Evolutionary conservation across 768 basidiomycete genomes (phyloP).

Genomic region (Galerina marginata): DNA sequence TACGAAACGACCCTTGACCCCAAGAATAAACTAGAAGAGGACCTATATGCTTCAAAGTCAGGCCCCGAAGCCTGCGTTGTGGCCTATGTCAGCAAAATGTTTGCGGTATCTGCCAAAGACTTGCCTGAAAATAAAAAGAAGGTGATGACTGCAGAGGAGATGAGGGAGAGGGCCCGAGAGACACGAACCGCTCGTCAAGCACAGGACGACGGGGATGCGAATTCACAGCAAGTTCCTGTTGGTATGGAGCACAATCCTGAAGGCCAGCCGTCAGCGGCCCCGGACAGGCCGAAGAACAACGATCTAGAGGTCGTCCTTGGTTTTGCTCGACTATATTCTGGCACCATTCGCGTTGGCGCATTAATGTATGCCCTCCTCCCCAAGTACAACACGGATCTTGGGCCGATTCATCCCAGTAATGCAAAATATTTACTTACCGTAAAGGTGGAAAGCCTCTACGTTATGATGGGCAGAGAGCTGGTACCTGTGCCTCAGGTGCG

Average conservation of each 20-base stretch:
- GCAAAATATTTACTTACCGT: constrained; percentile 62
- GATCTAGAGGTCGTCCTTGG: constrained; percentile 80
- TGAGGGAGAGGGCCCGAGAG: constrained; percentile 69
- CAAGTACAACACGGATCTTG: constrained; percentile 75
- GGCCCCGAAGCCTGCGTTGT: constrained; percentile 63
- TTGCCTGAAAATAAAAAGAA: constrained; percentile 87
- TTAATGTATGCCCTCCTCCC: constrained; percentile 80
- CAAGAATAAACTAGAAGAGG: constrained; percentile 81
- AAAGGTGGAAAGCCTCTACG: constrained; percentile 80
- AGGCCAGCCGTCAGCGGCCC: constrained; percentile 17
- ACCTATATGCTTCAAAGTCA: constrained; percentile 76
- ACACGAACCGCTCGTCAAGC: constrained; percentile 45
- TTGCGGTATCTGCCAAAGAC: constrained; percentile 81
- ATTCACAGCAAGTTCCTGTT: constrained; percentile 7
- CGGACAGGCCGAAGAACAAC: constrained; percentile 28
- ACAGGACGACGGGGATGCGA: constrained; percentile 27
- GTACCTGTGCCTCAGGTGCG: constrained; percentile 79
- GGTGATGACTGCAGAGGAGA: constrained; percentile 80
- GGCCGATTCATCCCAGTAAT: constrained; percentile 73
- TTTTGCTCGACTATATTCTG: constrained; percentile 94
- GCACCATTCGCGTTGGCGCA: constrained; percentile 70
- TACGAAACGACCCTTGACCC: constrained; percentile 64
- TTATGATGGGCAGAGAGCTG: constrained; percentile 99
- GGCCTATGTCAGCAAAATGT: constrained; percentile 98
- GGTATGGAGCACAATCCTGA: constrained; percentile 21